Base-by-base conservation (phyloP, 1,284 basidiomycete genomes). In the Microbotryum silenes-acaulis region DNA sequence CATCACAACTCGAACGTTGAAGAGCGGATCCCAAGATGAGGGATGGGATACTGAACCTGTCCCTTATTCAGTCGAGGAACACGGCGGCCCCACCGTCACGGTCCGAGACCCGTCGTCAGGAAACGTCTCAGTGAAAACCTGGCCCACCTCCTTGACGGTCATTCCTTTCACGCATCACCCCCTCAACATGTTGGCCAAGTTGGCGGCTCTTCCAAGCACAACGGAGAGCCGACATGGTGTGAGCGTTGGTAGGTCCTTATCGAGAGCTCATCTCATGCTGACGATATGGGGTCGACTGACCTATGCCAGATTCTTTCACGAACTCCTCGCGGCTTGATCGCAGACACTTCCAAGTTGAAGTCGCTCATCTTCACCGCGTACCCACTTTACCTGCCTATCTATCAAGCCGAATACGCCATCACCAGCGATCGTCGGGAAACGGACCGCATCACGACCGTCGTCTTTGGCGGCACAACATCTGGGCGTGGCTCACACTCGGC, bases 381-480 rank as follows among this genome's bases (percentile, higher is more conserved):
- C 46, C 63, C 66, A 12, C n/a, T 61, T 1, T 65, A 59, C 46
- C 45, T 68, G 6, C 66, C 66, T 16, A 27, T 65, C n/a, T 68
- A 65, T 42, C 49, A 63, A 1, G 66, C 57, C 48, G 66, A 68
- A 47, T 65, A 46, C 16, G 65, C 12, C 16, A 12, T 42, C 12
- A 42, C 37, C 4, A 42, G 37, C 6, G 37, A 42, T 42, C 37
- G 16, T 14, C 37, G 37, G 10, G 37, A 10, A 42, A 14, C 12
- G 2, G 12, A 42, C 37, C 37, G 37, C 37, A 12, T 42, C 37
- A 42, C 37, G 37, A 16, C 37, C 16, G 37, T 42, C 37, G 37
- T 42, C 37, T 42, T 42, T 42, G 37, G 37, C 37, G 37, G 37
- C 3, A 16, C 37, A 16, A 42, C 14, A 42, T 42, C 37, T 3